Conservation (phyloP, 768 basidiomycete species). For the Suillus subaureus region DNA sequence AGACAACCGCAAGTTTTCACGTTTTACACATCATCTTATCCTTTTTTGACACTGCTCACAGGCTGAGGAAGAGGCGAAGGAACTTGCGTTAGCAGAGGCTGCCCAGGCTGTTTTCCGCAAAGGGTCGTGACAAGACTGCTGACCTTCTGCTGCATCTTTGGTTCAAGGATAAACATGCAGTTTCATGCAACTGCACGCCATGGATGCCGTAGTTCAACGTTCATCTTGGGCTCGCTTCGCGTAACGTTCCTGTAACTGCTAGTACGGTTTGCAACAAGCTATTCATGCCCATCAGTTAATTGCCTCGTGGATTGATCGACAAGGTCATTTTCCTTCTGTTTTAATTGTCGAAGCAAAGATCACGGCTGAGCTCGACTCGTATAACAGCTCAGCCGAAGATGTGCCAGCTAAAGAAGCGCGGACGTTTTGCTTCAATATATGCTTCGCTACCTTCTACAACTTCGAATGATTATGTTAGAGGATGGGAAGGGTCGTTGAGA, state of each 20-base stretch:
- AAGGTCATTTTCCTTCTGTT: not conserved
- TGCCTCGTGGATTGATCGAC: not conserved
- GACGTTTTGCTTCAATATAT: not conserved
- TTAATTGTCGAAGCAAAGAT: no score
- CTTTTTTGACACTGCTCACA: slow-evolving; percentile 8
- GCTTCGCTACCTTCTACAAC: not conserved
- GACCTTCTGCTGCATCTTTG: not conserved
- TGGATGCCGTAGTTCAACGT: not conserved
- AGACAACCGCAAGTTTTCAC: slow-evolving; percentile 15
- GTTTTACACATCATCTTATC: not conserved
- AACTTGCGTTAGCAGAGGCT: slow-evolving; percentile 32
- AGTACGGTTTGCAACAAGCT: not conserved
- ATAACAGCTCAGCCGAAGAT: no score
- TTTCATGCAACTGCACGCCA: not conserved
- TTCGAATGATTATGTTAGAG: not conserved
- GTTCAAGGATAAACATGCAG: not conserved
- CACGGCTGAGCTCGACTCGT: not conserved
- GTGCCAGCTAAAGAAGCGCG: not conserved
- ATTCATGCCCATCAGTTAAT: not conserved
- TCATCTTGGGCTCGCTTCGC: not conserved
- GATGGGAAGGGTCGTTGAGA: not conserved
- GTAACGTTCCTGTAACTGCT: not conserved
- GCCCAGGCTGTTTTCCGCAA: slow-evolving; percentile 28
- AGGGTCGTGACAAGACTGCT: slow-evolving; percentile 13
- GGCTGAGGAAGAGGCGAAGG: slow-evolving; percentile 32